Evolutionary conservation across 495 filamentous ascomycete genomes (phyloP).

Genomic region (Hypoxylon crocopeplum): DNA sequence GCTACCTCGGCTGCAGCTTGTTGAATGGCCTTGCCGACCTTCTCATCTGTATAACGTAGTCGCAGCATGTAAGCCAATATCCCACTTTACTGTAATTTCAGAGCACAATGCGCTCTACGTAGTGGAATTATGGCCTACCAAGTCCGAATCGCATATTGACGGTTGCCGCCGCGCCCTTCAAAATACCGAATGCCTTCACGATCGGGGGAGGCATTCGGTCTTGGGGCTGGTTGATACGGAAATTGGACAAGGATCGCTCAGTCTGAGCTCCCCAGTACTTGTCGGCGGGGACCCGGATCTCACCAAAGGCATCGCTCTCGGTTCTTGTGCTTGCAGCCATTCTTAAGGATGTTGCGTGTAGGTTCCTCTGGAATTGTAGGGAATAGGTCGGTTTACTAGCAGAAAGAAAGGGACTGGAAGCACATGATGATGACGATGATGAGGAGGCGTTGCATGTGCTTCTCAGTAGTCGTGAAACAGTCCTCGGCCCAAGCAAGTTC

Average conservation of each 20-base stretch:
- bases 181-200: constrained; percentile 91
- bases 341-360: constrained; percentile 56
- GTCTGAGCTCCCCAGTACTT: constrained; percentile 99
- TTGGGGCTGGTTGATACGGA: constrained; percentile 98
- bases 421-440: constrained; percentile 27
- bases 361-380: constrained; percentile 44
- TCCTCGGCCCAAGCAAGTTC: constrained; percentile 49
- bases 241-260: constrained; percentile 95
- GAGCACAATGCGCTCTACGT: constrained; percentile 16
- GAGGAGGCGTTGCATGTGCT: constrained; percentile 49
- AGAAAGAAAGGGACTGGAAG: constrained; percentile 27
- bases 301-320: constrained; percentile 97
- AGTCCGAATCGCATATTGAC: constrained; percentile 97
- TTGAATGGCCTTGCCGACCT: constrained; percentile 91
- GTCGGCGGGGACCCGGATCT: constrained; percentile 88
- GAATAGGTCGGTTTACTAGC: constrained; percentile 30
- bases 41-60: constrained; percentile 67
- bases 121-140: constrained; percentile 63
- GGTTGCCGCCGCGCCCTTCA: constrained; percentile 94
- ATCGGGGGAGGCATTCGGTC: constrained; percentile 97
- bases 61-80: constrained; percentile 34
- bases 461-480: constrained; percentile 43
- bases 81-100: constrained; percentile 3
- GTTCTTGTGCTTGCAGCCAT: constrained; percentile 68
- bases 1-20: constrained; percentile 94